Base-by-base conservation (phyloP, 768 basidiomycete genomes). In the Ramaria sp. region DNA sequence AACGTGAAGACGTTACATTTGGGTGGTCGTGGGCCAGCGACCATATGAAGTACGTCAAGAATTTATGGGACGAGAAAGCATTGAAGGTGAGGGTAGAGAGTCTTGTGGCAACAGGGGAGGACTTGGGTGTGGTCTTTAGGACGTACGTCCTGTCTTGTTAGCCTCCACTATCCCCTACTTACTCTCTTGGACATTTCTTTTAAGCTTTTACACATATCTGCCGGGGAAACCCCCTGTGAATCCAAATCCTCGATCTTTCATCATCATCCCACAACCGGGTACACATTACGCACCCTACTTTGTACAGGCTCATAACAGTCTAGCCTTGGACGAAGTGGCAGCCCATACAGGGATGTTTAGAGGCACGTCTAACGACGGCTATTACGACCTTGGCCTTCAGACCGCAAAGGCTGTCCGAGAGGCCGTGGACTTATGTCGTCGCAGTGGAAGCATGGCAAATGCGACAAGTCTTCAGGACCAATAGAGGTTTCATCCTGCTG, bases 291-390 rank as follows among this genome's bases (percentile, higher is more conserved):
- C 72, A 53, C 60, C 74, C 5, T 75, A 80, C 65, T 95, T 90
- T 65, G 59, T 78, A 12, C 78, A 84, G 17, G 78, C 82, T 2
- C 73, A 72, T 31, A 96, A 95, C 62, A 77, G 72, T 3, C 66
- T 84, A 24, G 86, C 84, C 0, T 59, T 75, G 22, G 86, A 92
- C 64, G 92, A 95, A 68, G 70, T 94, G 9, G 75, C 84, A 58
- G 92, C 90, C 6, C 93, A 97, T 66, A 88, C 81, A 37, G 84
- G 84, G 34, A 95, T 97, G 87, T 97, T 96, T 70, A 76, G 78
- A 58, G 78, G 81, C 5, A 77, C 74, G 61, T 82, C 81, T 22
- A 95, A 96, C 64, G 91, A 94, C 62, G 91, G 91, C 19, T 96
- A 91, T 69, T 94, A 94, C 65, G 82, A 83, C 62, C 73, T 96